A percentile compares a stretch with the other conserved stretches of the same genome.
Evolutionary conservation across 1,284 basidiomycete species (phyloP).

Genomic region (Tylopilus orsonianus): DNA sequence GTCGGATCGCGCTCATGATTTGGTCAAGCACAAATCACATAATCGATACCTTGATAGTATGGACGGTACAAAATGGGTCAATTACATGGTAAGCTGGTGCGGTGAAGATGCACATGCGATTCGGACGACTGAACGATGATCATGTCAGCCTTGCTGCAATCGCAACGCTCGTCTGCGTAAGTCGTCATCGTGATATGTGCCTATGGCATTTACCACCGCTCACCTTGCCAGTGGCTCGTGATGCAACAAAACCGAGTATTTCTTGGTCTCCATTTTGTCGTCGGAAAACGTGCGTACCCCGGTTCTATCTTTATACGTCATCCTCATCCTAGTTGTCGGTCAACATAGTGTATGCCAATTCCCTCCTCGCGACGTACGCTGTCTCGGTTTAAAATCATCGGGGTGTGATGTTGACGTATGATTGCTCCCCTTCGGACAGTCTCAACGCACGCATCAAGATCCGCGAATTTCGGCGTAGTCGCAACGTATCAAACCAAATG

Average conservation of each 20-base stretch:
- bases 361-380: constrained; percentile 27
- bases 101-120: not conserved
- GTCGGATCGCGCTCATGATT: not conserved
- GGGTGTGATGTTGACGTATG: not conserved
- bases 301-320: too few species aligned
- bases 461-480: not conserved
- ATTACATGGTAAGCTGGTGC: constrained; percentile 41
- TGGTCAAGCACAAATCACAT: constrained; percentile 43
- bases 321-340: too few species aligned
- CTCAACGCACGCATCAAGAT: constrained; percentile 22
- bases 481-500: not conserved
- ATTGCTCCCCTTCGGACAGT: constrained; percentile 6
- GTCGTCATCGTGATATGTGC: constrained; percentile 8
- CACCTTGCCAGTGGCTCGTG: constrained; percentile 39
- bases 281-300: constrained; percentile 45
- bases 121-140: not conserved
- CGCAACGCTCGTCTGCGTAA: constrained; percentile 43
- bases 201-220: not conserved
- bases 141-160: constrained; percentile 38
- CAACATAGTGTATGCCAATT: constrained; percentile 33
- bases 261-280: constrained; percentile 46
- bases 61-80: constrained; percentile 50
- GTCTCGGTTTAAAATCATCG: not conserved
- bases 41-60: constrained; percentile 46
- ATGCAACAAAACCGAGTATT: constrained; percentile 43